A percentile compares a stretch with the other conserved stretches of the same genome.
These are phyloP conservation scores for Diospyros lotus DNA, from an alignment of 148 eudicot species.

Conservation along the genomic window DNA sequence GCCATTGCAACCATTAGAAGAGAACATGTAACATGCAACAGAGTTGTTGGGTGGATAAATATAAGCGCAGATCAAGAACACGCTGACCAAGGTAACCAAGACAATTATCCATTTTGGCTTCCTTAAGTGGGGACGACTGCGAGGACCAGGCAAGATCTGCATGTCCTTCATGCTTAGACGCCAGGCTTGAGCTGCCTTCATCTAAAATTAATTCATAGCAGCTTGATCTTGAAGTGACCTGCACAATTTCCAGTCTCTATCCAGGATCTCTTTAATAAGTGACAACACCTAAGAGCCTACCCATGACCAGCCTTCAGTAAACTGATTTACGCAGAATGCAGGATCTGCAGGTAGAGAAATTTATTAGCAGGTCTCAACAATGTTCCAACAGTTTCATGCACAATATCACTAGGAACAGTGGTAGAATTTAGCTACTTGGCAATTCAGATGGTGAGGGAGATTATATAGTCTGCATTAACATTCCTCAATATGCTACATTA, in stretches of 20 bases:
- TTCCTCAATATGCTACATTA: not conserved
- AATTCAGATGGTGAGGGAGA: not conserved
- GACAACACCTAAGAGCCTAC: not conserved
- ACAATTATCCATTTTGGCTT: conserved; percentile 66
- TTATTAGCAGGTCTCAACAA: not conserved
- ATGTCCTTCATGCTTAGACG: conserved; percentile 56
- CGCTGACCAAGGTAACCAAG: conserved; percentile 46
- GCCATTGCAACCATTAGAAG: conserved; percentile 56
- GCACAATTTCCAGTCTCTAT: not conserved
- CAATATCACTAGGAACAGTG: not conserved
- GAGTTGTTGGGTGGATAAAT: conserved; percentile 55
- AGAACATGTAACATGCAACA: conserved; percentile 56
- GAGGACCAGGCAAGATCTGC: conserved; percentile 42
- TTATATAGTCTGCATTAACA: not conserved
- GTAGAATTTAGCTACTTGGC: not conserved
- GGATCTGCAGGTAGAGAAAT: conserved; percentile 12
- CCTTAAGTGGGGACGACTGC: conserved; percentile 45
- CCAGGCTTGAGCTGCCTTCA: conserved; percentile 58
- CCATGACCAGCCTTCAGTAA: conserved; percentile 2
- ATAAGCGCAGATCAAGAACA: conserved; percentile 56
- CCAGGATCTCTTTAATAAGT: conserved; percentile 1
- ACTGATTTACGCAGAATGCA: not conserved
- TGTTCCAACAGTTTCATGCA: not conserved
- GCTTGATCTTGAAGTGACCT: conserved; percentile 2
- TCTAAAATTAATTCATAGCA: conserved; percentile 20